Conservation (phyloP, 345 rosid genomes). For the Cardamine resedifolia region DNA sequence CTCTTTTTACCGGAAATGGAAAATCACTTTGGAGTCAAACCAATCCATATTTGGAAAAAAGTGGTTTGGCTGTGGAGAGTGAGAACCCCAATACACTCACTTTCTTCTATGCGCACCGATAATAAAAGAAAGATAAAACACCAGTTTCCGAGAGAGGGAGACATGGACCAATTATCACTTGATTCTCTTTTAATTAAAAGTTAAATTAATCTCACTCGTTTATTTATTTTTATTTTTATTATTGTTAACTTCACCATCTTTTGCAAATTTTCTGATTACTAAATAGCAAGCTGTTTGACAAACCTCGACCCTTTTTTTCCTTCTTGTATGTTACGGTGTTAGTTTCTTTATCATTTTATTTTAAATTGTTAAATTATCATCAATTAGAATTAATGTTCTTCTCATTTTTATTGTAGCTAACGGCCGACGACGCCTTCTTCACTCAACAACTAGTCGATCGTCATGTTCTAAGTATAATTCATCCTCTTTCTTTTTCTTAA, state of each 20-base stretch:
- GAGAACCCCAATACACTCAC: constrained; percentile 12
- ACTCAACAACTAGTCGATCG: background rate
- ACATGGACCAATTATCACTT: constrained; percentile 36
- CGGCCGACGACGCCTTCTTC: background rate
- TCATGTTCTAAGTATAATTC: background rate
- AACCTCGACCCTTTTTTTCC: background rate
- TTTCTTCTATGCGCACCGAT: constrained; percentile 17
- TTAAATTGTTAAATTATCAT: background rate
- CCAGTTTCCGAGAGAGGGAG: constrained; percentile 22
- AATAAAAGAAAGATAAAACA: background rate
- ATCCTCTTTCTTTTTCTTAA: no score
- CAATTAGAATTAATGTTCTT: background rate
- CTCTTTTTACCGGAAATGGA: constrained; percentile 35
- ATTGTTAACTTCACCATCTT: background rate
- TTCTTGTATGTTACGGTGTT: background rate
- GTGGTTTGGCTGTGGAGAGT: constrained; percentile 7
- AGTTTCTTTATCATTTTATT: background rate
- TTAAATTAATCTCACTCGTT: background rate
- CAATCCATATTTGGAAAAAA: constrained; percentile 48
- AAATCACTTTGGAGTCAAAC: constrained; percentile 11
- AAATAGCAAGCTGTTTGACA: background rate
- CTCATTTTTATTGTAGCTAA: background rate
- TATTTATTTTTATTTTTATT: background rate
- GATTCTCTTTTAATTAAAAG: background rate
- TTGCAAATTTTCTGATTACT: constrained; percentile 2